Evolutionary conservation across 768 basidiomycete species (phyloP), one percentile per base, ranked within the genome.

Genomic region (Suillus brevipes): DNA sequence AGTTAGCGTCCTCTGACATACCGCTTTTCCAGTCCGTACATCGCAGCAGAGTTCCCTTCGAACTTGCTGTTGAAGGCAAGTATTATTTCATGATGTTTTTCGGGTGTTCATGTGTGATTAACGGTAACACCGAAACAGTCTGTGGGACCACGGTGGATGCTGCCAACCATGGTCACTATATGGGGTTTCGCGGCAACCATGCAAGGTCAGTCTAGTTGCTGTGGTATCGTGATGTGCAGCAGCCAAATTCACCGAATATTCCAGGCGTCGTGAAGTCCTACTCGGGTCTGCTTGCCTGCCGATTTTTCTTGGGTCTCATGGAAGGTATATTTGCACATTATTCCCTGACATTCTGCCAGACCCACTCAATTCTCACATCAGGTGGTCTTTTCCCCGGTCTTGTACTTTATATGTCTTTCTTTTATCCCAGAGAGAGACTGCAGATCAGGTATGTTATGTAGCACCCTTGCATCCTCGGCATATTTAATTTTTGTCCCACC

Each of bases 151-250:
- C 82, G 87, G n/a, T 80, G 85, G 64, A 75, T 85, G 56, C 80
- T 89, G 71, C 89, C 90, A 0, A 74, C 84, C 1, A 85, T 90
- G 82, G 74, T 90, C 57, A 81, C 84, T 0, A 68, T 85, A 1
- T 92, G 90, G 89, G 90, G 90, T n/a, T 56, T 89, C n/a, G 82
- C 87, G 16, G 81, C 84, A 12, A 80, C 86, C 10, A 77, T 85
- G 53, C 89, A 91, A 81, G 88, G 87, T 82, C 60, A 25, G 69
- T 67, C 10, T 10, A 10, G 60, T 37, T 14, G 28, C 5, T 20
- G 5, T 38, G 2, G 40, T 40, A 43, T 34, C 5, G 12, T 14
- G 25, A 64, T 6, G 37, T 68, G 36, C 66, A 53, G 1, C 14
- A 20, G 47, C 28, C 31, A 28, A 37, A 34, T 31, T 6, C 36